Conservation (phyloP, 2,329 filamentous ascomycete species). For the Balansia obtecta region DNA sequence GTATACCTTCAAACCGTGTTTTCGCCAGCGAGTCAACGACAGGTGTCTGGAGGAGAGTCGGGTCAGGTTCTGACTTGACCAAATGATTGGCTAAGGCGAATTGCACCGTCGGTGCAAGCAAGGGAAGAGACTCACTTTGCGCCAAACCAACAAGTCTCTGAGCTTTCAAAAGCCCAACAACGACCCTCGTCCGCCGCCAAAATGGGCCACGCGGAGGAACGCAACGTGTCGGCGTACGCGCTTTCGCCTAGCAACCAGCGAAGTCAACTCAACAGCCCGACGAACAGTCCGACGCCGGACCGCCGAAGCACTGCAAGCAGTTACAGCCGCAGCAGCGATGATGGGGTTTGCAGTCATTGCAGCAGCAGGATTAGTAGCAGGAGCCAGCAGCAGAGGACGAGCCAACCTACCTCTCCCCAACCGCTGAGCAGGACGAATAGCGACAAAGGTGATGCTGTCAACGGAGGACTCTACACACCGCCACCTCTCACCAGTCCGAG, state of each 20-base stretch:
- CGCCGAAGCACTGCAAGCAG: conserved; percentile 8
- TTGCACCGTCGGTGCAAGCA: conserved; percentile 1
- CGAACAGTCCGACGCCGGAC: conserved; percentile 8
- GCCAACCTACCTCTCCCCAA: conserved; percentile 3
- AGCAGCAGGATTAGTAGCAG: conserved; percentile 8
- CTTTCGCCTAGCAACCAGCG: background rate
- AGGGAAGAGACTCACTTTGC: background rate
- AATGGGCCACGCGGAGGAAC: conserved; percentile 5
- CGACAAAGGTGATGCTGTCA: conserved; percentile 3
- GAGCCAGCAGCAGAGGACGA: conserved; percentile 1
- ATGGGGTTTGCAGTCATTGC: conserved; percentile 7
- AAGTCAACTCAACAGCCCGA: background rate
- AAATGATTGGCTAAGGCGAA: conserved; percentile 4
- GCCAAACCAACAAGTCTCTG: background rate
- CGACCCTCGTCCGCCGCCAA: background rate
- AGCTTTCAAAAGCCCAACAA: background rate
- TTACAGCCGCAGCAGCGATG: conserved; percentile 8
- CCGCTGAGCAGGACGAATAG: conserved; percentile 3
- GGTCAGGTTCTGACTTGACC: background rate
- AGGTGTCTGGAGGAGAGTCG: background rate
- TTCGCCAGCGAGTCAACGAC: background rate
- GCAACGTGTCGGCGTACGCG: conserved; percentile 1
- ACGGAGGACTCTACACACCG: conserved; percentile 11
- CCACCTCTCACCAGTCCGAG: conserved; percentile 21
- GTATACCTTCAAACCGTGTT: background rate